Conservation (phyloP, 352 stramenopile genomes). For the Globisporangium perplexum region DNA sequence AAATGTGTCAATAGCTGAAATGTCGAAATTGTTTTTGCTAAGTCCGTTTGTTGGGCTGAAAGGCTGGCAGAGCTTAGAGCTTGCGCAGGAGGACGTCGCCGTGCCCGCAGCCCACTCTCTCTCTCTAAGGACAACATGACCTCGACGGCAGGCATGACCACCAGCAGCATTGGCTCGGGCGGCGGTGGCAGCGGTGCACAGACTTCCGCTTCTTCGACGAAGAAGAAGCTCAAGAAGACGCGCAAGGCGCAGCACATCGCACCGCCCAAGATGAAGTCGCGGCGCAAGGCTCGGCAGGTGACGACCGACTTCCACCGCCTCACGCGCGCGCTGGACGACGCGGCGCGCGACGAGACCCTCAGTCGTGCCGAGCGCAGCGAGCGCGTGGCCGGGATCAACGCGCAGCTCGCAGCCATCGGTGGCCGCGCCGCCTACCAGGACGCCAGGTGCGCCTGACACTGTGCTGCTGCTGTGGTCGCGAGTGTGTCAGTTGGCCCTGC, state of each 20-base stretch:
- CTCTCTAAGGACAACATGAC: too few relatives aligned
- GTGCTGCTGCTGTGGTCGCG: too few relatives aligned
- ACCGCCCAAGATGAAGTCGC: constrained; percentile 56
- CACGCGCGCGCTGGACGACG: constrained; percentile 59
- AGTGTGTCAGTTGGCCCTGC: too few relatives aligned
- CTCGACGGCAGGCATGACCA: too few relatives aligned
- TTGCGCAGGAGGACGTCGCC: too few relatives aligned
- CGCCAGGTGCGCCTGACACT: constrained; percentile 41
- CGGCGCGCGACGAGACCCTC: constrained; percentile 35
- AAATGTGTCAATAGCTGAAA: too few relatives aligned
- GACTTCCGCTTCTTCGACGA: constrained; percentile 11
- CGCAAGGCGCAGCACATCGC: constrained; percentile 56
- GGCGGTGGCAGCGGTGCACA: too few relatives aligned
- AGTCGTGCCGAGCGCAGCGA: constrained; percentile 19
- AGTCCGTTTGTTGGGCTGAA: too few relatives aligned
- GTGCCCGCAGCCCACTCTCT: too few relatives aligned
- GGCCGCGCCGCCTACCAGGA: constrained; percentile 92
- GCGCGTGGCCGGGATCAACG: constrained; percentile 52
- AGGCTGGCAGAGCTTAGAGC: too few relatives aligned
- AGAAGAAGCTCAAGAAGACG: constrained; percentile 49
- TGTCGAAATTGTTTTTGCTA: too few relatives aligned
- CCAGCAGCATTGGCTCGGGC: too few relatives aligned
- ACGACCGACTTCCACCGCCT: constrained; percentile 76
- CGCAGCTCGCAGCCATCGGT: constrained; percentile 80
- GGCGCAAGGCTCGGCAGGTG: constrained; percentile 60